phyloP scores from a whole-genome alignment of 2,329 filamentous ascomycete genomes.

The Diaporthe amygdali region DNA sequence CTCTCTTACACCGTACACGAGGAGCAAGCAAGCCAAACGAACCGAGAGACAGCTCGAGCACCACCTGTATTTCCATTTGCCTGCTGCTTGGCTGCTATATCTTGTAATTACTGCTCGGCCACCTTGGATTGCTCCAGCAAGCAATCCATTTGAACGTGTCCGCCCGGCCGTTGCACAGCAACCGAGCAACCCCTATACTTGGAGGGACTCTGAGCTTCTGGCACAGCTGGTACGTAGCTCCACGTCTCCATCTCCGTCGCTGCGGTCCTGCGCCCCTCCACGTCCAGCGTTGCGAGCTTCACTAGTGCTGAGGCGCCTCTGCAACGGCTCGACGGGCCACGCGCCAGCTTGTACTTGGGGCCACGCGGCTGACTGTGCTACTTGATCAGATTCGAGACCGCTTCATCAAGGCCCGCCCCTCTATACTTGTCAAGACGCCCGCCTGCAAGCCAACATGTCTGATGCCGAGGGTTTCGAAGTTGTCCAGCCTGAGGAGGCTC shows the following conservation, averaged over 20 bases:
- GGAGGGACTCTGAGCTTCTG: conserved; percentile 11
- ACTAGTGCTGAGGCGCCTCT: neutral
- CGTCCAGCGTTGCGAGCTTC: neutral
- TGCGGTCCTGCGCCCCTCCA: neutral
- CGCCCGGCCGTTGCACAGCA: conserved; percentile 12
- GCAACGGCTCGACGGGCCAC: neutral
- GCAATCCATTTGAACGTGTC: conserved; percentile 3
- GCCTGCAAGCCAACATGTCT: conserved; percentile 34
- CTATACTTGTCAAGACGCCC: neutral
- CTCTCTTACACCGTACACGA: conserved; percentile 1
- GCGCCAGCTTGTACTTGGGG: conserved; percentile 5
- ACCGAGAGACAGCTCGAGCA: neutral
- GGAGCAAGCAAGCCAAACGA: conserved; percentile 14
- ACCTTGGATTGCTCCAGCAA: neutral
- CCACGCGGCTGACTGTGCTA: conserved; percentile 13
- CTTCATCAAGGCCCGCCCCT: neutral
- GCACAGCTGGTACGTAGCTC: conserved; percentile 12
- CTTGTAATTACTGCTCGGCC: neutral
- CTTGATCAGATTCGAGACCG: conserved; percentile 1
- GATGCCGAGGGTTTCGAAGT: conserved; percentile 38
- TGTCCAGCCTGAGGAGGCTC: conserved; percentile 34
- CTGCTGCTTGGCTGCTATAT: conserved; percentile 15
- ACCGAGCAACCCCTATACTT: conserved; percentile 13
- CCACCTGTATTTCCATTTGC: conserved; percentile 9
- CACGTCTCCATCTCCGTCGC: neutral